Evolutionary conservation across 2,329 filamentous ascomycete genomes (phyloP).

Genomic region (Colletotrichum coccodes): DNA sequence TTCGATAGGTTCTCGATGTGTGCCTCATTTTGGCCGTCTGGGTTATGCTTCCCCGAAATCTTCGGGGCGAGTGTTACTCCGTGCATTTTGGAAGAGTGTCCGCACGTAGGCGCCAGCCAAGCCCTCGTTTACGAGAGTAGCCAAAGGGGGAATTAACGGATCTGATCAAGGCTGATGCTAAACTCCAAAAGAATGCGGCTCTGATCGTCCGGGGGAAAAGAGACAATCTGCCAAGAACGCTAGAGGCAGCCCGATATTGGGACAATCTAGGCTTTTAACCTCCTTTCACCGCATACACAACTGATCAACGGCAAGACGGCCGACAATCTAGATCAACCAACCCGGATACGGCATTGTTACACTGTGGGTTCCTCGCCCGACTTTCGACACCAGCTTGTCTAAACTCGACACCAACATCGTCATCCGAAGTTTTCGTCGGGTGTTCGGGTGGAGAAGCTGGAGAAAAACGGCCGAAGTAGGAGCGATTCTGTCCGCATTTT

Average conservation of each 20-base stretch:
- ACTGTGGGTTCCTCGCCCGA: constrained; percentile 11
- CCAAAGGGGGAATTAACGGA: background rate
- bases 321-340: constrained; percentile 1
- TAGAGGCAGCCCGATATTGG: background rate
- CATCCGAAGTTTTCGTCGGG: constrained; percentile 23
- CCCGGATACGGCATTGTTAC: constrained; percentile 8
- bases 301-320: background rate
- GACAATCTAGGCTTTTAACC: constrained; percentile 24
- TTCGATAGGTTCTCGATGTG: constrained; percentile 26
- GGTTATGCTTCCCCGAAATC: constrained; percentile 28
- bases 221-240: constrained; percentile 12
- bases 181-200: constrained; percentile 20
- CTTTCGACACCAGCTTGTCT: constrained; percentile 9
- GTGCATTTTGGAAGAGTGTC: constrained; percentile 10
- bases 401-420: constrained; percentile 25
- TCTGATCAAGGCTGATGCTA: constrained; percentile 5
- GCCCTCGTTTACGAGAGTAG: background rate
- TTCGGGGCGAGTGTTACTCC: constrained; percentile 27
- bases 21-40: constrained; percentile 27
- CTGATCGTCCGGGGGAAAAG: constrained; percentile 9
- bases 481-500: constrained; percentile 25
- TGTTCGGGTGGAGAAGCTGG: constrained; percentile 27
- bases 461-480: constrained; percentile 31
- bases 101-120: background rate
- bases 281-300: background rate